Evolutionary conservation across 352 stramenopile species (phyloP), one percentile per base, ranked within the genome.

Genomic region (Phytopythium aichiense): DNA sequence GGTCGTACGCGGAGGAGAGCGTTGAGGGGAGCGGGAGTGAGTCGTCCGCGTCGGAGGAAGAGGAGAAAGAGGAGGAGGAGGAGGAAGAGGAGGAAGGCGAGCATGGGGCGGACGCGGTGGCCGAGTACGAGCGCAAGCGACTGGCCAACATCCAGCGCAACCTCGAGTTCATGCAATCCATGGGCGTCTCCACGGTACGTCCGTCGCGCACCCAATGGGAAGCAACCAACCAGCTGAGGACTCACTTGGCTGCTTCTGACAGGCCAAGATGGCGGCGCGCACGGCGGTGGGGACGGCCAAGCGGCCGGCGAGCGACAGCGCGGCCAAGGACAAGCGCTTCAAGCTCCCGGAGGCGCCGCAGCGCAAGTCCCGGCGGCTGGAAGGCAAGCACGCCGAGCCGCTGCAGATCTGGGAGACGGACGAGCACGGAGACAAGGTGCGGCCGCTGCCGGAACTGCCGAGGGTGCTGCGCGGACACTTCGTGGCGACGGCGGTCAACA

Each of bases 91-190:
- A 25, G 16, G 54, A 60, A 60, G 50, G 23, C 1, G 28, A 56
- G 4, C 56, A 48, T 46, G 48, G 37, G 49, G 42, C 15, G 25
- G 51, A 67, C 50, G 68, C 46, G 28, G 67, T 93, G 56, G 74
- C 76, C 25, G 84, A 88, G 63, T 95, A 95, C 55, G 87, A 95
- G 68, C 79, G 79, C 66, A 89, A 89, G 66, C 83, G 87, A 1
- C 73, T 83, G 11, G 87, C 84, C 42, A 95, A 95, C 63, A 94
- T 95, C 56, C 71, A 88, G 72, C 83, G 87, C 33, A 94, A 95
- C 62, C 56, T 93, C 56, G 76, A 88, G 30, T 91, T 94, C 61
- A 92, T 95, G 84, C 73, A 77, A 56, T 77, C 81, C 46, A 92
- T 95, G 76, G 87, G 87, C 13, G 78, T 95, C 28, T 88, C 81